Base-by-base conservation (phyloP, 441 rosid species). In the Erodium chrysanthum region DNA sequence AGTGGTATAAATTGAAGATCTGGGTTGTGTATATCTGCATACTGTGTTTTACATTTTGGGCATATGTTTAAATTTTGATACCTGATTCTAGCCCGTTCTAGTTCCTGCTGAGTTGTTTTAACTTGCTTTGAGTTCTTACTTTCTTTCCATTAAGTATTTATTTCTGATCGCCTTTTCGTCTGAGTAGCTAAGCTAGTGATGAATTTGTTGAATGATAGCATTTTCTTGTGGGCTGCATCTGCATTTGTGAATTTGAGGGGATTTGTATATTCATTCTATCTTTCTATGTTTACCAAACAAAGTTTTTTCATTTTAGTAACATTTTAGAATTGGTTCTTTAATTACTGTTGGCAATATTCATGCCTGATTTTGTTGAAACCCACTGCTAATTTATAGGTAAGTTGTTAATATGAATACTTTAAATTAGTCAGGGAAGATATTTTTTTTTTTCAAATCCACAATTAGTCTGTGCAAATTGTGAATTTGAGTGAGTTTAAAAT, bases 1-100 rank as follows among this genome's bases (percentile, higher is more conserved):
- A 44, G 9, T 21, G 60, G 3, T 64, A 31, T 23, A 68, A 64
- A 21, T 71, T 77, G 23, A 71, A 50, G 82, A 77, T 83, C 80
- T 78, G 66, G 67, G 74, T 59, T 75, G 5, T 22, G 14, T 46
- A 56, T 14, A 62, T 64, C 22, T 70, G 73, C 74, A 27, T 74
- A 58, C 52, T 42, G 21, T 27, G 58, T 23, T 68, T 63, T 73
- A 29, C 31, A 11, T 44, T 21, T 15, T 62, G 68, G 72, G 66
- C 15, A 61, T 18, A 61, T 23, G 20, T 61, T 27, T 25, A 27
- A 6, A 31, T 14, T 67, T 48, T 21, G 59, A 15, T 35, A 60
- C 66, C 52, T 68, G 33, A n/a, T 48, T 73, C 65, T 63, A 31
- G 64, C 22, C n/a, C 5, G 27, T 56, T 56, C 27, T 18, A 27